Percentiles rank a stretch among this genome's conserved stretches.
Evolutionary conservation across 2,329 filamentous ascomycete genomes (phyloP).

Genomic region (Cercospora janseana): DNA sequence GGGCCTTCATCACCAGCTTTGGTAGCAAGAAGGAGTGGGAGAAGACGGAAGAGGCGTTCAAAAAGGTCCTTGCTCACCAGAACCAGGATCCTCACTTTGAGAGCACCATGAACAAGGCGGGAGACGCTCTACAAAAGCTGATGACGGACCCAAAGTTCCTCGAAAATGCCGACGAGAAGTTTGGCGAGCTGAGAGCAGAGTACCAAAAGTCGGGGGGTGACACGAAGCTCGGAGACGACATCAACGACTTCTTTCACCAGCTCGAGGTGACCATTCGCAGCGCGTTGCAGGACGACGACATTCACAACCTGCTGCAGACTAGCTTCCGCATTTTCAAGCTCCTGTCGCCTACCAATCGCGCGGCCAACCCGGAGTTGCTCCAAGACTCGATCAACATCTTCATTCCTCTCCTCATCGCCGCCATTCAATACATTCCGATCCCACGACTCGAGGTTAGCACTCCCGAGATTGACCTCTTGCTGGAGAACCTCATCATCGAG

Average conservation of each 20-base stretch:
- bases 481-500: slow-evolving; percentile 89
- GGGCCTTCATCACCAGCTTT: slow-evolving; percentile 75
- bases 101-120: slow-evolving; percentile 68
- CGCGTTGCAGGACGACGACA: slow-evolving; percentile 67
- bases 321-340: slow-evolving; percentile 65
- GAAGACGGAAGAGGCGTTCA: slow-evolving; percentile 66
- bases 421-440: slow-evolving; percentile 83
- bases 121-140: slow-evolving; percentile 73
- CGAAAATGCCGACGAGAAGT: slow-evolving; percentile 67
- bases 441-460: slow-evolving; percentile 84
- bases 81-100: slow-evolving; percentile 81
- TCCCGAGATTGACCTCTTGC: slow-evolving; percentile 76
- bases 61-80: slow-evolving; percentile 69
- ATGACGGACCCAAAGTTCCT: slow-evolving; percentile 85
- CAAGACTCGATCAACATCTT: slow-evolving; percentile 77
- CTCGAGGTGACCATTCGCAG: slow-evolving; percentile 65
- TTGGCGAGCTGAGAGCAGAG: slow-evolving; percentile 58
- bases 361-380: slow-evolving; percentile 68
- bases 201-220: slow-evolving; percentile 59
- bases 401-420: slow-evolving; percentile 71
- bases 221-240: slow-evolving; percentile 67
- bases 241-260: slow-evolving; percentile 70
- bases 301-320: slow-evolving; percentile 67
- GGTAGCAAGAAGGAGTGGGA: slow-evolving; percentile 74
- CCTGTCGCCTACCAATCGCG: slow-evolving; percentile 63